These are phyloP conservation scores for Gaeumannomyces sp. DNA, from an alignment of 2,329 filamentous ascomycete genomes.

Conservation along the genomic window DNA sequence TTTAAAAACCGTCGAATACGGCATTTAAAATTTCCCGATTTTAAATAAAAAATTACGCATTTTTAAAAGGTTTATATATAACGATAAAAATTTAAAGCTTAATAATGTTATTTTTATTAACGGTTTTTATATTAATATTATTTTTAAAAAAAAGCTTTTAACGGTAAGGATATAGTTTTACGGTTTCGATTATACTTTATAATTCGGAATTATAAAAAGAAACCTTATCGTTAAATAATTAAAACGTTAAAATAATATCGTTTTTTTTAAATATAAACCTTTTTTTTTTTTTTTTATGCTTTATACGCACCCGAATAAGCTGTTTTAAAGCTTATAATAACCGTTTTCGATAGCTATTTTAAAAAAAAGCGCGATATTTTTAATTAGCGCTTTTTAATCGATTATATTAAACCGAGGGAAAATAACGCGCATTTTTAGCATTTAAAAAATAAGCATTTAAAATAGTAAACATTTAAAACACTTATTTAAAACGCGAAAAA, in stretches of 20 bases:
- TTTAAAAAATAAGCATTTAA: background rate
- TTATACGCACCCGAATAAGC: background rate
- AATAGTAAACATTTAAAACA: background rate
- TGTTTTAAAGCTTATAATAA: background rate
- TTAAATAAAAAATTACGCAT: background rate
- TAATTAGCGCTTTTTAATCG: background rate
- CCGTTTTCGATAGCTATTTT: background rate
- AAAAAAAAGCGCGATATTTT: background rate
- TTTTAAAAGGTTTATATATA: background rate
- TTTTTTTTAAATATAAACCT: slow-evolving; percentile 2
- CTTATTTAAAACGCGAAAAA: background rate
- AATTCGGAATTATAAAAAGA: background rate
- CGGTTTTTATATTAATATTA: background rate
- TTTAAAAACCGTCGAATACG: background rate
- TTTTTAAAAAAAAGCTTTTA: background rate
- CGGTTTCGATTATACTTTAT: background rate
- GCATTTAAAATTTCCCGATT: background rate
- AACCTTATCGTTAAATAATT: background rate
- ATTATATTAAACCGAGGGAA: background rate
- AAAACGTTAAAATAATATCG: background rate
- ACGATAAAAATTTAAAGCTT: background rate
- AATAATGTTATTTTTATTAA: background rate
- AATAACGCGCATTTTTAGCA: background rate
- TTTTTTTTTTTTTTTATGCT: background rate
- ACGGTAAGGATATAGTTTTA: background rate